Percentiles rank a stretch among this genome's conserved stretches.
These are phyloP conservation scores for Penicillium sp. DNA, from an alignment of 2,329 filamentous ascomycete genomes.

Conservation along the genomic window DNA sequence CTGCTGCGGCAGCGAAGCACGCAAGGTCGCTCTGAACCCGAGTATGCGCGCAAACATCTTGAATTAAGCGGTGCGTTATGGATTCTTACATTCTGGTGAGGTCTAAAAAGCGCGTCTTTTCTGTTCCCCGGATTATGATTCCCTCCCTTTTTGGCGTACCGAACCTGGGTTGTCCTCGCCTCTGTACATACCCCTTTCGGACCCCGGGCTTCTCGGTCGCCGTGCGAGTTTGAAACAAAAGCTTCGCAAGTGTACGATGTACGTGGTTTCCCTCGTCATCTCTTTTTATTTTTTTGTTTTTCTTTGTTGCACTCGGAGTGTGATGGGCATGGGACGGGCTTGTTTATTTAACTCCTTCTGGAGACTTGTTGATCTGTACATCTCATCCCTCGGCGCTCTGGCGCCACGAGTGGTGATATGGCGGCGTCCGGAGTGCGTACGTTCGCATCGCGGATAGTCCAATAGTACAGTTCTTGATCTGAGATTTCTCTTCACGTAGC, in stretches of 20 bases:
- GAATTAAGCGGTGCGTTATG: slow-evolving; percentile 17
- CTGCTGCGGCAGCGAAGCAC: slow-evolving; percentile 41
- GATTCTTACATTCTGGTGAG: slow-evolving; percentile 24
- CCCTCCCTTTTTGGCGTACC: slow-evolving; percentile 23
- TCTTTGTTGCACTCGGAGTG: background rate
- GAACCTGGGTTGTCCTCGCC: slow-evolving; percentile 23
- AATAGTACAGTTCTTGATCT: slow-evolving; percentile 15
- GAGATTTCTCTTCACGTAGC: background rate
- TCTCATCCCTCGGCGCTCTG: slow-evolving; percentile 10
- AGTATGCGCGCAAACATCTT: slow-evolving; percentile 32
- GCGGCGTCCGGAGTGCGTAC: slow-evolving; percentile 13
- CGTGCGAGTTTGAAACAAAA: slow-evolving; percentile 12
- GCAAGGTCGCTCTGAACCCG: slow-evolving; percentile 37
- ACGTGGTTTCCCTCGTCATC: slow-evolving; percentile 24
- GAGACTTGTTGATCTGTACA: slow-evolving; percentile 7
- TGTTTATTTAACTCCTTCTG: slow-evolving; percentile 3
- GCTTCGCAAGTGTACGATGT: slow-evolving; percentile 29
- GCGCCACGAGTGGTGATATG: slow-evolving; percentile 9
- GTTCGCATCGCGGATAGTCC: slow-evolving; percentile 14
- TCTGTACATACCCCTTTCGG: slow-evolving; percentile 21
- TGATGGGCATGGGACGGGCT: background rate
- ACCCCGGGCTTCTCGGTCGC: slow-evolving; percentile 21
- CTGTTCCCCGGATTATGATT: slow-evolving; percentile 29
- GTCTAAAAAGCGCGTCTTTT: slow-evolving; percentile 30
- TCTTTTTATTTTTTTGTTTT: background rate